These are phyloP conservation scores for Rhodotorula paludigena DNA, from an alignment of 768 basidiomycete genomes.

Conservation along the genomic window DNA sequence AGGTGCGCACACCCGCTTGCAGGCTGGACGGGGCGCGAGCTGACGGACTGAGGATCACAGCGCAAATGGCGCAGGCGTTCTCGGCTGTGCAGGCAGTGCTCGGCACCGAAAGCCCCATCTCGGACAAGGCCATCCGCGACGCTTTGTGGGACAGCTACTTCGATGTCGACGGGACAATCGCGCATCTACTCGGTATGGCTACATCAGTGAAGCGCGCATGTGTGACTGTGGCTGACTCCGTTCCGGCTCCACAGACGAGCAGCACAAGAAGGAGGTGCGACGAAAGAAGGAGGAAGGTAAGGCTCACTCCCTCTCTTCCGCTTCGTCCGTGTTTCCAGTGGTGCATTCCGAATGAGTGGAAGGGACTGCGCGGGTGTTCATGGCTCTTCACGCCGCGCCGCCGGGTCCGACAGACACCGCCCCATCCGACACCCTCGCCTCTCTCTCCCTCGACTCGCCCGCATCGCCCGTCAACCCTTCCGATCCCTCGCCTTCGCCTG, in stretches of 20 bases:
- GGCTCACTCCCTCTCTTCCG: conserved; percentile 46
- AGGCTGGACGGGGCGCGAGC: neutral
- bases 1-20: conserved; percentile 52
- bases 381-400: conserved; percentile 14
- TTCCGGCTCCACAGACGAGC: conserved; percentile 56
- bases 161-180: conserved; percentile 68
- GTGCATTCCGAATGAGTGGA: neutral
- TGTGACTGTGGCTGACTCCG: neutral
- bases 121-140: conserved; percentile 70
- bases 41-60: conserved; percentile 48
- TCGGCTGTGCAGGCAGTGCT: conserved; percentile 64
- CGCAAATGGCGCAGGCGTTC: conserved; percentile 64
- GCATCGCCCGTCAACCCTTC: neutral
- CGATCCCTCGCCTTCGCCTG: neutral
- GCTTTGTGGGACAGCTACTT: conserved; percentile 84
- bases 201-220: too few species aligned
- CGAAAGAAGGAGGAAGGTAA: conserved; percentile 75
- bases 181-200: conserved; percentile 66
- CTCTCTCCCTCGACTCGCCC: conserved; percentile 7
- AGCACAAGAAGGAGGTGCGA: conserved; percentile 59
- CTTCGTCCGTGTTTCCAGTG: neutral
- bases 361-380: neutral
- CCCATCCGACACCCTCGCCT: conserved; percentile 29
- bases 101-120: conserved; percentile 59
- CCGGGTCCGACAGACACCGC: conserved; percentile 8